Conservation (phyloP, 1,284 basidiomycete genomes). For the Cryptococcus floricola region DNA sequence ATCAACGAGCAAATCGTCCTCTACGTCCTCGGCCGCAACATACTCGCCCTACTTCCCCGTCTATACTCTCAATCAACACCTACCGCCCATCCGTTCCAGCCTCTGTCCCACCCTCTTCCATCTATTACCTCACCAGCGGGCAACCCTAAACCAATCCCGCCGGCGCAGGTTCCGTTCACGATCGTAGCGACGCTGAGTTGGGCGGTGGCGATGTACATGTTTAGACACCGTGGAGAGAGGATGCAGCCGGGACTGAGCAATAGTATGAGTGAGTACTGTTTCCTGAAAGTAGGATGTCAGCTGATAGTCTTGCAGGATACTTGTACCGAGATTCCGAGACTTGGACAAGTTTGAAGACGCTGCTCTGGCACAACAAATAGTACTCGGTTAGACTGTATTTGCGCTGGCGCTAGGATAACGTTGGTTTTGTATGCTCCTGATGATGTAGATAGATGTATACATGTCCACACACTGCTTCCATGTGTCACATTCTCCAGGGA, state of each 20-base stretch:
- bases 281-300: not conserved
- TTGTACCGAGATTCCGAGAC: slow-evolving; percentile 73
- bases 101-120: slow-evolving; percentile 40
- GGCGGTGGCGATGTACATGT: slow-evolving; percentile 98
- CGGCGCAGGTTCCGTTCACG: slow-evolving; percentile 76
- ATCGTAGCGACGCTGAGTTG: slow-evolving; percentile 85
- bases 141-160: slow-evolving; percentile 65
- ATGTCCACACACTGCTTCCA: too few relatives aligned
- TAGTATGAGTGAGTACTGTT: slow-evolving; percentile 49
- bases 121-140: slow-evolving; percentile 35
- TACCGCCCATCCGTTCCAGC: slow-evolving; percentile 34
- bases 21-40: slow-evolving; percentile 84
- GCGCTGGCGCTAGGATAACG: too few relatives aligned
- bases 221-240: slow-evolving; percentile 75
- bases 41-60: slow-evolving; percentile 82
- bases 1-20: slow-evolving; percentile 99
- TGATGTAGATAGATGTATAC: too few relatives aligned
- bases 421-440: too few relatives aligned
- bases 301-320: slow-evolving; percentile 51
- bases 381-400: not conserved
- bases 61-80: slow-evolving; percentile 41
- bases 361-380: slow-evolving; percentile 75
- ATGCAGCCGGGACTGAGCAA: slow-evolving; percentile 84
- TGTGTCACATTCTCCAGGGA: too few relatives aligned
- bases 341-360: slow-evolving; percentile 65